Conservation (phyloP, 2,329 filamentous ascomycete species). For the Fusarium sp. region DNA sequence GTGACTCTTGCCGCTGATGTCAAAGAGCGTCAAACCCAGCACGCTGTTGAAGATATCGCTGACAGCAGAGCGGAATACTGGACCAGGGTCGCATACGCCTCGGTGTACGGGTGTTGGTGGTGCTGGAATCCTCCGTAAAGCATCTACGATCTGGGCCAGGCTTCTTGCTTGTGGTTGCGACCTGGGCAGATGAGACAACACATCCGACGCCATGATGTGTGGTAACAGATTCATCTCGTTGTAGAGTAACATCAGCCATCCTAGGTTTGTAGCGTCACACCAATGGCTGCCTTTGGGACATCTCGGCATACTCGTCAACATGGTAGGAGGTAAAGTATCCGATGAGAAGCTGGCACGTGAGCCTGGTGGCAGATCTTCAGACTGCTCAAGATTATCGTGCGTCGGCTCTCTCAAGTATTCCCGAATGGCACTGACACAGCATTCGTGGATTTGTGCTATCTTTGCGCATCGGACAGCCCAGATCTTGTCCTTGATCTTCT, state of each 20-base stretch:
- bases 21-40: slow-evolving; percentile 63
- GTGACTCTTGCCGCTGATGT: slow-evolving; percentile 64
- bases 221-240: slow-evolving; percentile 63
- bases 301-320: slow-evolving; percentile 59
- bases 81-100: slow-evolving; percentile 66
- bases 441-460: slow-evolving; percentile 65
- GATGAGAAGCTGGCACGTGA: slow-evolving; percentile 42
- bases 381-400: slow-evolving; percentile 29
- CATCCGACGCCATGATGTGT: slow-evolving; percentile 56
- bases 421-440: slow-evolving; percentile 60
- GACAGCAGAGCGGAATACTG: slow-evolving; percentile 63
- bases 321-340: slow-evolving; percentile 34
- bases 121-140: slow-evolving; percentile 61
- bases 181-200: slow-evolving; percentile 46
- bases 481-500: slow-evolving; percentile 63
- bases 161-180: slow-evolving; percentile 55
- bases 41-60: slow-evolving; percentile 68
- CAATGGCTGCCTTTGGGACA: slow-evolving; percentile 66
- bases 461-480: slow-evolving; percentile 66
- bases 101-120: slow-evolving; percentile 60
- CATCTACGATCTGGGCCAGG: slow-evolving; percentile 62
- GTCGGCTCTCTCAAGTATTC: slow-evolving; percentile 61
- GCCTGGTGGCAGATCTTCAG: slow-evolving; percentile 41
- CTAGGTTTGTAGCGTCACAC: slow-evolving; percentile 68
- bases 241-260: slow-evolving; percentile 68